Percentiles rank a stretch among this genome's conserved stretches.
Evolutionary conservation across 495 filamentous ascomycete species (phyloP).

Genomic region (Podospora didyma): DNA sequence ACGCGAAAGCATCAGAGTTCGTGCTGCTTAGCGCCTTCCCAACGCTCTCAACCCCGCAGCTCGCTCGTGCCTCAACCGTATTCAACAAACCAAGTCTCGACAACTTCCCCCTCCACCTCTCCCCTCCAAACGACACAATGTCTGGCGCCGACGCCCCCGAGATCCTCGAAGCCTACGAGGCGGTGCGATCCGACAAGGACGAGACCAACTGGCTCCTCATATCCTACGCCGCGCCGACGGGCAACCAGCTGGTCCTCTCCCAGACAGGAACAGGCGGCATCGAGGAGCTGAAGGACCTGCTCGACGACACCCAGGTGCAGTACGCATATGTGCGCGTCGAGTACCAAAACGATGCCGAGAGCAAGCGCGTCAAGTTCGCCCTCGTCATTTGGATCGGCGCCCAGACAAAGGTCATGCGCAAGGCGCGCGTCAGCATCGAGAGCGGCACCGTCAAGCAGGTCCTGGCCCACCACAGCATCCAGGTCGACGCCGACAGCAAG

Average conservation of each 20-base stretch:
- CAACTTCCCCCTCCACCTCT: too few species aligned
- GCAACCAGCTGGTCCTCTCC: slow-evolving; percentile 43
- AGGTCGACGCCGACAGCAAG: slow-evolving; percentile 48
- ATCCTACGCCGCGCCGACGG: slow-evolving; percentile 43
- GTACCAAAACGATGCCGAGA: slow-evolving; percentile 57
- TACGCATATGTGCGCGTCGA: slow-evolving; percentile 57
- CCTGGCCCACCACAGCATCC: slow-evolving; percentile 49
- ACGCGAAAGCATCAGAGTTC: too few species aligned
- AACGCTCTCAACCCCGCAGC: not conserved
- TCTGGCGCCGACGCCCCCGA: slow-evolving; percentile 44
- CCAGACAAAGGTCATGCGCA: slow-evolving; percentile 54
- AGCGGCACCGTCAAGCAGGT: slow-evolving; percentile 52
- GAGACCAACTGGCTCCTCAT: slow-evolving; percentile 55
- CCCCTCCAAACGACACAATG: slow-evolving; percentile 22
- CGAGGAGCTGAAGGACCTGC: slow-evolving; percentile 39
- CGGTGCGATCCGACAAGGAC: slow-evolving; percentile 53
- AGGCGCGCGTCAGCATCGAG: slow-evolving; percentile 56
- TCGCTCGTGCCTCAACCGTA: not conserved
- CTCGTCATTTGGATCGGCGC: slow-evolving; percentile 56
- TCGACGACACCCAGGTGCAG: slow-evolving; percentile 47
- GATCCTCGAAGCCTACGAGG: slow-evolving; percentile 45
- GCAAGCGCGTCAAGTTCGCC: slow-evolving; percentile 55
- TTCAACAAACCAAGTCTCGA: too few species aligned
- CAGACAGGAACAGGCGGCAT: slow-evolving; percentile 49
- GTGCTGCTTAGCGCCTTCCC: too few species aligned